These are phyloP conservation scores for Metschnikowia shivogae DNA, from an alignment of 805 yeast species.

Conservation along the genomic window DNA sequence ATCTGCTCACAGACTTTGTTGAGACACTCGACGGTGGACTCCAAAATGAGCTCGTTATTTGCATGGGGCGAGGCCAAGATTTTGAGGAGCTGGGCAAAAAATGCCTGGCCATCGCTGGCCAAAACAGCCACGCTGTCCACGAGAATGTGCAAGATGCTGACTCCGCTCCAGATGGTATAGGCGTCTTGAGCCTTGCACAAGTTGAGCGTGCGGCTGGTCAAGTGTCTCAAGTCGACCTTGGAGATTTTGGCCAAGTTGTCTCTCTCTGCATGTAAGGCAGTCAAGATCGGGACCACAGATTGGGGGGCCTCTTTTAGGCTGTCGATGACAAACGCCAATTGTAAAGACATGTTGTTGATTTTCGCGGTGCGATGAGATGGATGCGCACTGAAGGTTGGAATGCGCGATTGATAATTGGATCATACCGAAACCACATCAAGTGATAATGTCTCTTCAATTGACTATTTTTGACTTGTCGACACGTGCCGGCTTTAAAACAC, in stretches of 20 bases:
- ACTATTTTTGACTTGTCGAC: not conserved
- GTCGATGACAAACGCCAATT: conserved; percentile 23
- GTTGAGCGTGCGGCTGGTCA: conserved; percentile 42
- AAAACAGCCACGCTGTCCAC: conserved; percentile 27
- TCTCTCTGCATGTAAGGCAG: conserved; percentile 26
- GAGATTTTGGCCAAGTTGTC: conserved; percentile 39
- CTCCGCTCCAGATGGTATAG: conserved; percentile 53
- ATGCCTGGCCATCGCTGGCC: conserved; percentile 36
- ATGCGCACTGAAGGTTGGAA: no score
- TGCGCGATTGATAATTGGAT: no score
- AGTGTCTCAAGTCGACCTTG: conserved; percentile 47
- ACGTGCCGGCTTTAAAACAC: conserved; percentile 6
- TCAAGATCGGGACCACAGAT: conserved; percentile 29
- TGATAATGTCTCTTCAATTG: not conserved
- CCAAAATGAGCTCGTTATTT: conserved; percentile 31
- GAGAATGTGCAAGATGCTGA: conserved; percentile 47
- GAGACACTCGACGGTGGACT: conserved; percentile 38
- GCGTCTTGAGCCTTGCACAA: conserved; percentile 42
- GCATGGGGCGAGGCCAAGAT: conserved; percentile 37
- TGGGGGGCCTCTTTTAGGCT: conserved; percentile 23
- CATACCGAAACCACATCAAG: not conserved
- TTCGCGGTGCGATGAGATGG: not conserved
- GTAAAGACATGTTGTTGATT: conserved; percentile 18
- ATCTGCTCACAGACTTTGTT: conserved; percentile 44
- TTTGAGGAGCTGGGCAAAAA: conserved; percentile 40